Conservation (phyloP, 2,329 filamentous ascomycete genomes). For the Neopestalotiopsis sp. region DNA sequence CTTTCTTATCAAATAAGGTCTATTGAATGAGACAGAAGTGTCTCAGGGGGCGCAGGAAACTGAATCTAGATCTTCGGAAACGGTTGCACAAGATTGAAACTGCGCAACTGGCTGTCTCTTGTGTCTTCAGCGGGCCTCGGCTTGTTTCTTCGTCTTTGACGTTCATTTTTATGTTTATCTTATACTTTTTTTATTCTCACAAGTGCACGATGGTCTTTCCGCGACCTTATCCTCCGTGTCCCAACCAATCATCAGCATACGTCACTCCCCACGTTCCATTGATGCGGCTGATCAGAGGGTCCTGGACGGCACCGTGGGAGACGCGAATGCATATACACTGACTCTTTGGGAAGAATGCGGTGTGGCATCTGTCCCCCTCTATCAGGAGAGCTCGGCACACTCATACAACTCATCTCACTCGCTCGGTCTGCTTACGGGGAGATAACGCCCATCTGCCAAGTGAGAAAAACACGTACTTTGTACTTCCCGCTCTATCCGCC, state of each 20-base stretch:
- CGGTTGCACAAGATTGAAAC: neutral
- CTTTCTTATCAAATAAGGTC: neutral
- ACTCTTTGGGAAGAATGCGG: neutral
- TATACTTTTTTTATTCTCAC: neutral
- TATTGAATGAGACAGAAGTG: neutral
- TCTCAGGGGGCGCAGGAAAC: neutral
- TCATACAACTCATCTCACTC: too few relatives aligned
- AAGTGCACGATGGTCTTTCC: neutral
- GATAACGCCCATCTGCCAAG: neutral
- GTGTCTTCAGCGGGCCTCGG: neutral
- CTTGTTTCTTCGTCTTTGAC: neutral
- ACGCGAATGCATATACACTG: neutral
- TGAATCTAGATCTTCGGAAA: neutral
- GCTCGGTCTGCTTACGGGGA: neutral
- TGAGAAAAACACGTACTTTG: neutral
- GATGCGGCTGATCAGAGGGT: neutral
- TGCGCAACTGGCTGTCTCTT: neutral
- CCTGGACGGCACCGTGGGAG: neutral
- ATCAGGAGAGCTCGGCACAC: neutral
- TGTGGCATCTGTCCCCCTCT: neutral
- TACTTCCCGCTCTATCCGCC: neutral
- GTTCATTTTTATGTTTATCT: neutral
- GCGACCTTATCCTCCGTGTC: neutral
- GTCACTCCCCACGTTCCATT: neutral
- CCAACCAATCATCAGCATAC: neutral